Conservation (phyloP, 2,329 filamentous ascomycete species). For the Pseudocercospora musae region DNA sequence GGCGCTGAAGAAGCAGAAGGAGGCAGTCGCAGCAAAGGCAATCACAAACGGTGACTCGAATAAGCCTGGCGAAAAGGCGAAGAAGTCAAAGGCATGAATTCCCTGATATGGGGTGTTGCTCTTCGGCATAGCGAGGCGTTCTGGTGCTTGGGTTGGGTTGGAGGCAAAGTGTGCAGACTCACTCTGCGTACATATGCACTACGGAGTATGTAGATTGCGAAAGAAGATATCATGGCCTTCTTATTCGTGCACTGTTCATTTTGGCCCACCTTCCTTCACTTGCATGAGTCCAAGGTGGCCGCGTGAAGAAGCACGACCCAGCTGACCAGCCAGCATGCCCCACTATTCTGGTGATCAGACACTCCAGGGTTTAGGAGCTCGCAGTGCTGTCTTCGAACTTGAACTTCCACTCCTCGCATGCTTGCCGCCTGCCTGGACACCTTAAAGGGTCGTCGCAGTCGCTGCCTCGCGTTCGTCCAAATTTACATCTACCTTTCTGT, state of each 20-base stretch:
- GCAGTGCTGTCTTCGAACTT: not conserved
- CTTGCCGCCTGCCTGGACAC: not conserved
- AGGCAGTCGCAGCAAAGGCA: conserved; percentile 16
- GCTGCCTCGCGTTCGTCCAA: not conserved
- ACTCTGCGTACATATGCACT: not conserved
- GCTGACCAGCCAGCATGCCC: not conserved
- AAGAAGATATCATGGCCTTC: not conserved
- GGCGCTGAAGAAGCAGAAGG: conserved; percentile 30
- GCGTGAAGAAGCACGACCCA: no score
- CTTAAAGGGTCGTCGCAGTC: not conserved
- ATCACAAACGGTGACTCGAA: conserved; percentile 14
- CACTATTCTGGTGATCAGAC: no score
- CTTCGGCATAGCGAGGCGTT: conserved; percentile 13
- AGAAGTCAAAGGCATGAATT: conserved; percentile 6
- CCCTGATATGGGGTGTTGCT: not conserved
- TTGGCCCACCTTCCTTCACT: not conserved
- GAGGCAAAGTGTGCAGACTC: not conserved
- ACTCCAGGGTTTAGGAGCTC: not conserved
- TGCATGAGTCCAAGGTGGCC: not conserved
- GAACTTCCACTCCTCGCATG: not conserved
- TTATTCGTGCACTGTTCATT: no score
- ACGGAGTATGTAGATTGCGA: not conserved
- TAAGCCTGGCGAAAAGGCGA: conserved; percentile 10
- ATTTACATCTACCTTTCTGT: not conserved
- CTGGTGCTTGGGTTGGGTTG: not conserved